Percentiles rank a stretch among this genome's conserved stretches.
phyloP scores from a whole-genome alignment of 176 grass and related monocot genomes.

The Guadua angustifolia region DNA sequence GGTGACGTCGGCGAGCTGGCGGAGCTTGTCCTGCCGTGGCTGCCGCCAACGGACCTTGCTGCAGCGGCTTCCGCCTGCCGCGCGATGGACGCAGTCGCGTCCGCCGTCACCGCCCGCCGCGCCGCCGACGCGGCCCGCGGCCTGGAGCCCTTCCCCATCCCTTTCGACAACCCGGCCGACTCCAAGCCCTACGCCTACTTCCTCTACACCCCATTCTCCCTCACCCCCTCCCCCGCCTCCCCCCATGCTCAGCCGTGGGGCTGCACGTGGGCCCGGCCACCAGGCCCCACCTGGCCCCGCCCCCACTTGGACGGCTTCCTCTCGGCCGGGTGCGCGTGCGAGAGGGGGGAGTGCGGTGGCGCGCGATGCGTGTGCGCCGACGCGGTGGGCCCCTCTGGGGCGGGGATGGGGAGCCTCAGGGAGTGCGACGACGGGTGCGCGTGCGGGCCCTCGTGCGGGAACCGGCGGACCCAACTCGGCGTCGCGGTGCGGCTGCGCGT shows the following conservation, averaged over 20 bases:
- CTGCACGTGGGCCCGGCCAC: not conserved
- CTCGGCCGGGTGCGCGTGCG: slow-evolving; percentile 38
- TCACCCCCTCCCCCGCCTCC: slow-evolving; percentile 34
- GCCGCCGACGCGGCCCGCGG: slow-evolving; percentile 61
- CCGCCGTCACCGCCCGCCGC: slow-evolving; percentile 52
- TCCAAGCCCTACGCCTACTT: slow-evolving; percentile 70
- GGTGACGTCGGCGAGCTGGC: slow-evolving; percentile 39
- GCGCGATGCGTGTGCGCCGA: slow-evolving; percentile 54
- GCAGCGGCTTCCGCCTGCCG: slow-evolving; percentile 54
- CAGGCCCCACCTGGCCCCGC: slow-evolving; percentile 41
- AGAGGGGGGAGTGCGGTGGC: slow-evolving; percentile 31
- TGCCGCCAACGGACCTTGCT: slow-evolving; percentile 56
- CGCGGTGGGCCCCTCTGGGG: slow-evolving; percentile 7
- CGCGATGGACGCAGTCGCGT: slow-evolving; percentile 42
- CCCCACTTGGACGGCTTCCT: slow-evolving; percentile 35
- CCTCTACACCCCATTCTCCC: slow-evolving; percentile 60
- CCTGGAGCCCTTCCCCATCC: slow-evolving; percentile 62
- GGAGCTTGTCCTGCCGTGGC: slow-evolving; percentile 72
- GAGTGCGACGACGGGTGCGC: slow-evolving; percentile 66
- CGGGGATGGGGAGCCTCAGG: slow-evolving; percentile 49
- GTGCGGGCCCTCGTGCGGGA: slow-evolving; percentile 57
- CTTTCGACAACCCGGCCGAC: slow-evolving; percentile 60
- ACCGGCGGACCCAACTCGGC: slow-evolving; percentile 65
- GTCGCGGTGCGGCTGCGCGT: slow-evolving; percentile 56
- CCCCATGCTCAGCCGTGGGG: slow-evolving; percentile 59